Evolutionary conservation across 1,284 basidiomycete genomes (phyloP).

Genomic region (Cutaneotrichosporon mucoides): DNA sequence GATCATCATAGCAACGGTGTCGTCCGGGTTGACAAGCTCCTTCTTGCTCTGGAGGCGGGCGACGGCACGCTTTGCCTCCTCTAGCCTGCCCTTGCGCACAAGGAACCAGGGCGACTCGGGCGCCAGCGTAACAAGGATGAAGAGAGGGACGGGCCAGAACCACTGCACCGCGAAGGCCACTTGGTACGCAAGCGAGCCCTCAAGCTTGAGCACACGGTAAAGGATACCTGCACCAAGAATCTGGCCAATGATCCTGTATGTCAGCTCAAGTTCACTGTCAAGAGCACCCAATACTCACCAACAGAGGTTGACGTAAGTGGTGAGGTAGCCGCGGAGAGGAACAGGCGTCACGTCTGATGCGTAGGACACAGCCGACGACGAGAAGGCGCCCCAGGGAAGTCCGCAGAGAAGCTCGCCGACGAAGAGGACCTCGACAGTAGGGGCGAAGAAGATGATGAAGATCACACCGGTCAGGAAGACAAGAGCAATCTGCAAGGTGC

Average conservation of each 20-base stretch:
- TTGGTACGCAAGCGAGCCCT: conserved; percentile 37
- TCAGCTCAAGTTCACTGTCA: too few relatives aligned
- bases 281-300: conserved; percentile 24
- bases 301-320: conserved; percentile 52
- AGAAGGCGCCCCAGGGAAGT: conserved; percentile 50
- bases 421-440: conserved; percentile 17
- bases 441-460: conserved; percentile 47
- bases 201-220: conserved; percentile 9
- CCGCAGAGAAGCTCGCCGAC: conserved; percentile 28
- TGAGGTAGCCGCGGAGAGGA: conserved; percentile 28
- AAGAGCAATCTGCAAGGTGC: conserved; percentile 25
- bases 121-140: conserved; percentile 22
- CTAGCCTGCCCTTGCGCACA: conserved; percentile 25
- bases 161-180: conserved; percentile 50
- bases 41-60: conserved; percentile 19
- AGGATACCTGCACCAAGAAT: conserved; percentile 24
- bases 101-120: conserved; percentile 35
- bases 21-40: conserved; percentile 22
- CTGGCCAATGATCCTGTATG: conserved; percentile 44
- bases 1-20: conserved; percentile 34
- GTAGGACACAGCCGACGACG: conserved; percentile 39
- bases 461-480: conserved; percentile 34
- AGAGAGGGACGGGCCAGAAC: conserved; percentile 42
- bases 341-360: conserved; percentile 53
- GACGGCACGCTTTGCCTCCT: conserved; percentile 22